These are phyloP conservation scores for Juncus inflexus DNA, from an alignment of 176 grass and related monocot genomes.

Conservation along the genomic window DNA sequence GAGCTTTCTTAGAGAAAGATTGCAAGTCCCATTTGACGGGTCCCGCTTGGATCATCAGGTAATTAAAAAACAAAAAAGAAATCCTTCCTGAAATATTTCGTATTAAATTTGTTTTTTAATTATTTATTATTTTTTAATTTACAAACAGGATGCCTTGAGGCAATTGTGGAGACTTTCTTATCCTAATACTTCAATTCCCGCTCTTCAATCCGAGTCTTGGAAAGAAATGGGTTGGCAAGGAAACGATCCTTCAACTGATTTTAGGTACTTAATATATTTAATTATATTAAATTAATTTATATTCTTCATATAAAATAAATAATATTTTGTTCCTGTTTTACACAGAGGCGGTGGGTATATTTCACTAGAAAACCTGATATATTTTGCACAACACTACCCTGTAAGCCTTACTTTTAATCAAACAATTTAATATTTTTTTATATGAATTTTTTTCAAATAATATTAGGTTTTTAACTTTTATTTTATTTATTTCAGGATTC, in stretches of 20 bases:
- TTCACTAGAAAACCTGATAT: constrained; percentile 93
- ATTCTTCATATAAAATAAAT: constrained; percentile 2
- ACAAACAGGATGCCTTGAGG: constrained; percentile 67
- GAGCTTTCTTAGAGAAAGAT: constrained; percentile 53
- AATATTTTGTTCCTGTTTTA: constrained; percentile 21
- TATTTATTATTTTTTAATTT: constrained; percentile 8
- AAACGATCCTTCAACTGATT: constrained; percentile 88
- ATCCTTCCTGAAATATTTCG: not conserved
- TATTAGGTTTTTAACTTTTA: constrained; percentile 4
- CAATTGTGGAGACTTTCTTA: constrained; percentile 87
- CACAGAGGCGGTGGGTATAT: constrained; percentile 78
- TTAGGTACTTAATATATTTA: constrained; percentile 50
- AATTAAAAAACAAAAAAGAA: constrained; percentile 18
- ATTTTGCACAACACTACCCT: constrained; percentile 77
- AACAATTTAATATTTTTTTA: not conserved
- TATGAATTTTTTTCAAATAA: not conserved
- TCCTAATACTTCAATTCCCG: constrained; percentile 54
- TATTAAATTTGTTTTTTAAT: not conserved
- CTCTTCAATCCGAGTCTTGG: constrained; percentile 93
- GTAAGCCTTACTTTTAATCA: too few relatives aligned
- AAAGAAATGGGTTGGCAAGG: constrained; percentile 99
- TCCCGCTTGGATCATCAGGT: constrained; percentile 81
- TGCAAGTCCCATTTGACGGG: constrained; percentile 77
- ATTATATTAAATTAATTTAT: not conserved
- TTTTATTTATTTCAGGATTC: constrained; percentile 33